Percentiles rank a stretch among this genome's conserved stretches.
phyloP scores from a whole-genome alignment of 768 basidiomycete species.

The Filobasidium wieringae region DNA sequence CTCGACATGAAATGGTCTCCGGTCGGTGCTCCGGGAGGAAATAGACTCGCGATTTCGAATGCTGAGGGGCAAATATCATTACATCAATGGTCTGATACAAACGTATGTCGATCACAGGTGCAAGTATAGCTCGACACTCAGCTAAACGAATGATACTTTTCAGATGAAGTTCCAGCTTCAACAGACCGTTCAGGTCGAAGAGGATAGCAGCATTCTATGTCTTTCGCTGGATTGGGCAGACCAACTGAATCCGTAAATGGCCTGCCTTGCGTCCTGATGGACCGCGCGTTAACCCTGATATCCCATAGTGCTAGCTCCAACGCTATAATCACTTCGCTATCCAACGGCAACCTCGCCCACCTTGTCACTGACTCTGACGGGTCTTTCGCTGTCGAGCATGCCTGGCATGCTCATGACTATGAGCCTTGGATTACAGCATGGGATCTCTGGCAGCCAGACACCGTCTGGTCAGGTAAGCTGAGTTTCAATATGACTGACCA shows the following conservation, averaged over 20 bases:
- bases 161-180: constrained; percentile 23
- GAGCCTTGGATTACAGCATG: constrained; percentile 92
- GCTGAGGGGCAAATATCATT: constrained; percentile 69
- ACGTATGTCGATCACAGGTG: constrained; percentile 41
- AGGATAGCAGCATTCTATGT: constrained; percentile 57
- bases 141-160: background rate
- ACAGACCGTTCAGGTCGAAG: constrained; percentile 36
- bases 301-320: constrained; percentile 14
- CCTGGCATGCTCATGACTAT: constrained; percentile 80
- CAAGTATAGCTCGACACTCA: background rate
- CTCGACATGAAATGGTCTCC: constrained; percentile 81
- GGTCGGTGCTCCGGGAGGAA: constrained; percentile 13
- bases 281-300: background rate
- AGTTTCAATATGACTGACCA: background rate
- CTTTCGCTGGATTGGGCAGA: constrained; percentile 92
- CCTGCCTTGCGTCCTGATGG: background rate
- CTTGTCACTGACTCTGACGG: constrained; percentile 43
- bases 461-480: constrained; percentile 68
- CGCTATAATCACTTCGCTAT: constrained; percentile 63
- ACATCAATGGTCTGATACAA: constrained; percentile 47
- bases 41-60: constrained; percentile 60
- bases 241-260: constrained; percentile 39
- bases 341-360: constrained; percentile 61
- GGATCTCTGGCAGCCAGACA: constrained; percentile 69
- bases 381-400: constrained; percentile 44